phyloP scores from a whole-genome alignment of 768 basidiomycete genomes.

The Lactarius sp. region DNA sequence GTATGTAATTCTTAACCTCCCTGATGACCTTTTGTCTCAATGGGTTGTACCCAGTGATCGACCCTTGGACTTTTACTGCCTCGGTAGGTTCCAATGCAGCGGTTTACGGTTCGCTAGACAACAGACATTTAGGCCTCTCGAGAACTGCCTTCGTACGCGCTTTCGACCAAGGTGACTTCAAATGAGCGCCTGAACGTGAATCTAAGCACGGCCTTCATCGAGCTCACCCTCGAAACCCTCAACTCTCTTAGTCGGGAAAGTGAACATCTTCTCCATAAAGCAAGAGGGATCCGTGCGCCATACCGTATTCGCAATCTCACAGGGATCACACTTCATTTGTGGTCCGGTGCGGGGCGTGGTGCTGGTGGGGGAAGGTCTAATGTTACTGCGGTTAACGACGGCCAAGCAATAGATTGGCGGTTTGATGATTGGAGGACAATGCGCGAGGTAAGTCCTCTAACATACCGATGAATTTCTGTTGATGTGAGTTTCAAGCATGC shows the following conservation, averaged over 20 bases:
- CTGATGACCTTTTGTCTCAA: neutral
- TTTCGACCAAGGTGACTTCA: constrained; percentile 62
- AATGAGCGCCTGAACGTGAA: constrained; percentile 87
- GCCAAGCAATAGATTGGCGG: constrained; percentile 85
- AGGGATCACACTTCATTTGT: constrained; percentile 77
- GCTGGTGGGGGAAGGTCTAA: constrained; percentile 43
- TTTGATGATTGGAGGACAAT: constrained; percentile 95
- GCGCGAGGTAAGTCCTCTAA: constrained; percentile 63
- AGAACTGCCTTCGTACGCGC: constrained; percentile 45
- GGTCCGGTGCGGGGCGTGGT: constrained; percentile 72
- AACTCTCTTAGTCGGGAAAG: constrained; percentile 74
- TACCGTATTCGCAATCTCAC: constrained; percentile 91
- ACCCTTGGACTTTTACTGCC: constrained; percentile 89
- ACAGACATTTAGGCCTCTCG: constrained; percentile 45
- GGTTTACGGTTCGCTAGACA: neutral
- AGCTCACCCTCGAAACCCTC: constrained; percentile 69
- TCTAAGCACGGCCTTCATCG: constrained; percentile 84
- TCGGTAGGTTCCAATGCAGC: constrained; percentile 41
- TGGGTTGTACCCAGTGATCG: constrained; percentile 56
- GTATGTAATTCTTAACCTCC: constrained; percentile 38
- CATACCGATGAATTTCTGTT: neutral
- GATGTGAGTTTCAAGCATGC: constrained; percentile 35
- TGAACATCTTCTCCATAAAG: constrained; percentile 64
- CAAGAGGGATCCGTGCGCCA: constrained; percentile 86
- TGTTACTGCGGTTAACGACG: constrained; percentile 61